Base-by-base conservation (phyloP, 1,284 basidiomycete species). In the Trichosporon sp. region DNA sequence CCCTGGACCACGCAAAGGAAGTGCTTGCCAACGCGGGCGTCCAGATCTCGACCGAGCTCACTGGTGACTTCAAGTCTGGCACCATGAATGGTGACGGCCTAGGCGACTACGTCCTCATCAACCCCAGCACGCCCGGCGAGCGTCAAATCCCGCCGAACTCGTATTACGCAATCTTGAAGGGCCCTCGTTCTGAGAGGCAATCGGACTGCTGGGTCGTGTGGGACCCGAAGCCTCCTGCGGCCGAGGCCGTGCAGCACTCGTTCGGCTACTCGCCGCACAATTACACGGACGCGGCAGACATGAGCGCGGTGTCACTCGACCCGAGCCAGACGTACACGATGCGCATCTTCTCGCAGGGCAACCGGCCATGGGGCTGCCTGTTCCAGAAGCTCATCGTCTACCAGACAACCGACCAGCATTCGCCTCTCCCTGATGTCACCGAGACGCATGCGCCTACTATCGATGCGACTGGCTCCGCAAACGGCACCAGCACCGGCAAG, bases 111-210 rank as follows among this genome's bases (percentile, higher is more conserved):
- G 31, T 37, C 59, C 31, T 63, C 14, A 35, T 63, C 31, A 35
- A 63, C 59, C 59, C 31, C 14, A 16, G 16, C 16, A 63, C 32
- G 59, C 59, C 59, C 4, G 31, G 31, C 6, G 16, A 35, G 32
- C 59, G 59, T 14, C 12, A 35, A 32, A 63, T 63, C 59, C 59
- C 59, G 59, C 31, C 31, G 2, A 35, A 35, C 14, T 63, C 59
- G 35, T 63, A 63, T 32, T 63, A 63, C 59, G 59, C 59, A 5
- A 63, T 63, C n/a, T 31, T 63, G 31, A 63, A 63, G 59, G 59
- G 59, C 59, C 59, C 59, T 32, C 59, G 59, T 32, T 35, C 59
- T 4, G 16, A 32, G 59, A 32, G 59, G 1, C 59, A 63, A 32
- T 63, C 59, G 1, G 59, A 63, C 59, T 63, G 59, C 32, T 63